Evolutionary conservation across 495 filamentous ascomycete species (phyloP).

Genomic region (Neurospora sp.): DNA sequence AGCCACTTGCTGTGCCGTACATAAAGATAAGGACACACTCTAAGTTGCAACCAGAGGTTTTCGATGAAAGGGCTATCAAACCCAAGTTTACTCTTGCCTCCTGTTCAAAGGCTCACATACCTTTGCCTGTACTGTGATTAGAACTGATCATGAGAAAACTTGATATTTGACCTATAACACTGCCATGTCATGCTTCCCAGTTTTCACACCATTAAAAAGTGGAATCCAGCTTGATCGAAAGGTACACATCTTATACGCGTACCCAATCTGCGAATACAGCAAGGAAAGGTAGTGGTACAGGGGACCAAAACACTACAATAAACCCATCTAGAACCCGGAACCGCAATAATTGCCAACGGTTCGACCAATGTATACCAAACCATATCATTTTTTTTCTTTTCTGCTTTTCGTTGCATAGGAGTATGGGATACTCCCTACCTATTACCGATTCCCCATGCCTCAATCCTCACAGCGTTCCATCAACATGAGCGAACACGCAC

Average conservation of each 20-base stretch:
- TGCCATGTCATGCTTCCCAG: neutral
- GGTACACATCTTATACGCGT: neutral
- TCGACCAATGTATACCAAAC: neutral
- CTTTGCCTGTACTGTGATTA: neutral
- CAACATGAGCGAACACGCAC: neutral
- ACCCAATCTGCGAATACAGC: neutral
- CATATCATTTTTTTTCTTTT: neutral
- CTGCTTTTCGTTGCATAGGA: too few relatives aligned
- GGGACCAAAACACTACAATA: neutral
- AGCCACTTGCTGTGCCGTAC: too few relatives aligned
- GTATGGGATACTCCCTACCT: neutral
- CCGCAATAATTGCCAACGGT: neutral
- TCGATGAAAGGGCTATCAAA: neutral
- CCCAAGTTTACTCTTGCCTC: neutral
- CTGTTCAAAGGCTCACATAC: neutral
- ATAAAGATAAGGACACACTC: too few relatives aligned
- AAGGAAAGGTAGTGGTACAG: neutral
- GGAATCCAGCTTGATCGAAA: neutral
- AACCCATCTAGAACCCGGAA: neutral
- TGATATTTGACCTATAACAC: neutral
- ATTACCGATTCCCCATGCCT: neutral
- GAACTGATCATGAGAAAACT: neutral
- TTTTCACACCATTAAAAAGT: neutral
- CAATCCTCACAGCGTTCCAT: neutral
- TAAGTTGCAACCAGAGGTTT: too few relatives aligned